These are phyloP conservation scores for Rhamnella rubrinervis DNA, from an alignment of 331 rosid genomes.

Conservation along the genomic window DNA sequence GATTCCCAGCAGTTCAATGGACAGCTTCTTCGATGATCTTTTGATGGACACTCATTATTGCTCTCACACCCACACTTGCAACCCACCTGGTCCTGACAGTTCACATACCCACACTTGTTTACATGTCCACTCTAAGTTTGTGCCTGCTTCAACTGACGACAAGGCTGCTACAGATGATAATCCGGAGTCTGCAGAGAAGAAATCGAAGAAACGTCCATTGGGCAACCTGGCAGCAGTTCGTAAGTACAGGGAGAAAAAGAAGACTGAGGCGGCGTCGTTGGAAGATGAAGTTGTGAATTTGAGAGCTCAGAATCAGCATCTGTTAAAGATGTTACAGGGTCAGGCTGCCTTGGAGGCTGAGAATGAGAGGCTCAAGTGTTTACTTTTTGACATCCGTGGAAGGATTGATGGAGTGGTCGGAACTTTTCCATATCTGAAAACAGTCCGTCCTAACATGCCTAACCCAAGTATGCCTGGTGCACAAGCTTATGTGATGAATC, in stretches of 20 bases:
- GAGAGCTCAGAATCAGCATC: conserved; percentile 77
- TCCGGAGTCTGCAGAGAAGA: conserved; percentile 74
- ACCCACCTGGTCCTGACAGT: conserved; percentile 90
- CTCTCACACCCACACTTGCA: conserved; percentile 95
- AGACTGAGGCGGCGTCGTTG: conserved; percentile 74
- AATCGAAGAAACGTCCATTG: conserved; percentile 62
- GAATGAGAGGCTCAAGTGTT: conserved; percentile 83
- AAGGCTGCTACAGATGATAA: conserved; percentile 70
- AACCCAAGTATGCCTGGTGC: conserved; percentile 11
- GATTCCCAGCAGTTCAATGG: conserved; percentile 73
- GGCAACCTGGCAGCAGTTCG: conserved; percentile 93
- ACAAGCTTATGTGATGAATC: conserved; percentile 59
- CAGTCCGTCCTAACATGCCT: conserved; percentile 39
- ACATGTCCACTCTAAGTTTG: conserved; percentile 86
- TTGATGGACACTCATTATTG: conserved; percentile 76
- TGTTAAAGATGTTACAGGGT: conserved; percentile 80
- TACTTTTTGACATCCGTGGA: conserved; percentile 92
- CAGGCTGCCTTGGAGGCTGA: conserved; percentile 91
- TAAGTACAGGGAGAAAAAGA: conserved; percentile 95
- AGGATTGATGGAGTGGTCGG: conserved; percentile 99
- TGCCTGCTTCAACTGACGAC: conserved; percentile 64
- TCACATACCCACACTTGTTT: conserved; percentile 94
- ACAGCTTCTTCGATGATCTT: conserved; percentile 76
- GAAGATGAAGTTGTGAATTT: conserved; percentile 85
- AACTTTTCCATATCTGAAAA: conserved; percentile 81